Conservation (phyloP, 805 yeast species). For the Lipomyces japonicus region DNA sequence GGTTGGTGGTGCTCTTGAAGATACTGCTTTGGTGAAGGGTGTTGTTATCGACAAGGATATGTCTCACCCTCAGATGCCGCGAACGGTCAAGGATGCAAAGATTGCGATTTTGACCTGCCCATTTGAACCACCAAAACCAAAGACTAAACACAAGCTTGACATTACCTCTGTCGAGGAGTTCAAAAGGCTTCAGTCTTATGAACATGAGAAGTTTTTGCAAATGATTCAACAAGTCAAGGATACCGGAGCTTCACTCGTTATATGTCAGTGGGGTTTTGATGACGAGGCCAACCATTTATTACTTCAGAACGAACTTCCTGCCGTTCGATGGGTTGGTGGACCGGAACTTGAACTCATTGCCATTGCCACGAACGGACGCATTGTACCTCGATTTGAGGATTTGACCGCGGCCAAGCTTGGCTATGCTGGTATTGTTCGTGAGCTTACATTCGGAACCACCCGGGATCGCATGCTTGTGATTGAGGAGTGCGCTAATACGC, state of each 20-base stretch:
- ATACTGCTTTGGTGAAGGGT: constrained; percentile 81
- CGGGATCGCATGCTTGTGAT: constrained; percentile 93
- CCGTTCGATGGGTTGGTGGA: constrained; percentile 99
- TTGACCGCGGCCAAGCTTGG: constrained; percentile 79
- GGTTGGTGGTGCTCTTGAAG: constrained; percentile 90
- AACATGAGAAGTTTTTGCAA: constrained; percentile 81
- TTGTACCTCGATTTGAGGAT: constrained; percentile 96
- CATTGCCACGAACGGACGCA: constrained; percentile 94
- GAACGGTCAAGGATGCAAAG: constrained; percentile 69
- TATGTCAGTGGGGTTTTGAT: constrained; percentile 99
- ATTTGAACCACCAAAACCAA: constrained; percentile 99
- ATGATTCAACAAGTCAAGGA: constrained; percentile 85
- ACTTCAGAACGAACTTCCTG: constrained; percentile 83
- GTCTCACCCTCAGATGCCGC: constrained; percentile 98
- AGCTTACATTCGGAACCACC: constrained; percentile 93
- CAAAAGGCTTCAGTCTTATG: constrained; percentile 83
- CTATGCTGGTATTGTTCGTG: constrained; percentile 76
- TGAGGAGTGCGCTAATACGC: constrained; percentile 80
- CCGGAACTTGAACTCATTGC: constrained; percentile 93
- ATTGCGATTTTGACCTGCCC: constrained; percentile 97
- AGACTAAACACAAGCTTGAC: constrained; percentile 95
- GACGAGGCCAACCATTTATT: constrained; percentile 96
- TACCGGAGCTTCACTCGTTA: constrained; percentile 92
- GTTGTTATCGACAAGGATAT: constrained; percentile 93
- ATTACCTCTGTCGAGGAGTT: constrained; percentile 93